phyloP scores from a whole-genome alignment of 1,284 basidiomycete genomes.

The Ganoderma lucidum region DNA sequence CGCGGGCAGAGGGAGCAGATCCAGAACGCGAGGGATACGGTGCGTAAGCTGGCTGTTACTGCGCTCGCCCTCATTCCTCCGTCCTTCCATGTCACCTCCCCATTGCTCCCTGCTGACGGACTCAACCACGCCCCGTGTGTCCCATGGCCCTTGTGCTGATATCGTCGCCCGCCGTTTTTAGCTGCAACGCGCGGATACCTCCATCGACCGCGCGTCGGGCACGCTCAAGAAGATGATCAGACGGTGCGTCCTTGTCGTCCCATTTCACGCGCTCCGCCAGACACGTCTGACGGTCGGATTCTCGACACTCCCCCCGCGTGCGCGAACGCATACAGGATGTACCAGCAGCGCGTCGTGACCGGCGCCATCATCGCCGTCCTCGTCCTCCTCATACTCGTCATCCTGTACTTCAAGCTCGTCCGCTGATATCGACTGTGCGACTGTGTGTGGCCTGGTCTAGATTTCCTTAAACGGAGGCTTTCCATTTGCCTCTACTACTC shows the following conservation, averaged over 20 bases:
- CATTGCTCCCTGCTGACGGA: no score
- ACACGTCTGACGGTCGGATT: conserved; percentile 44
- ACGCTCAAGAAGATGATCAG: conserved; percentile 83
- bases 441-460: background rate
- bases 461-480: no score
- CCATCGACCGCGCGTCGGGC: conserved; percentile 60
- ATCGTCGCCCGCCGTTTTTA: background rate
- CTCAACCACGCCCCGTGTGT: no score
- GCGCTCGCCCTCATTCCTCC: no score
- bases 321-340: conserved; percentile 67
- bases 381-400: conserved; percentile 72
- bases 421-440: conserved; percentile 34
- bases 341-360: conserved; percentile 80
- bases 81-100: no score
- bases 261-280: conserved; percentile 32
- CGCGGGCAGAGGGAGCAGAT: no score
- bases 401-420: conserved; percentile 76
- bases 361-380: conserved; percentile 77
- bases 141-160: no score
- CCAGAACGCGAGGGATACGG: no score
- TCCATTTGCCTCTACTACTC: background rate
- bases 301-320: no score
- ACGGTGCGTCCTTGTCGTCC: background rate
- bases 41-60: no score
- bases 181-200: no score